Conservation (phyloP, 176 grass and related monocot genomes). For the Carex myosuroides region DNA sequence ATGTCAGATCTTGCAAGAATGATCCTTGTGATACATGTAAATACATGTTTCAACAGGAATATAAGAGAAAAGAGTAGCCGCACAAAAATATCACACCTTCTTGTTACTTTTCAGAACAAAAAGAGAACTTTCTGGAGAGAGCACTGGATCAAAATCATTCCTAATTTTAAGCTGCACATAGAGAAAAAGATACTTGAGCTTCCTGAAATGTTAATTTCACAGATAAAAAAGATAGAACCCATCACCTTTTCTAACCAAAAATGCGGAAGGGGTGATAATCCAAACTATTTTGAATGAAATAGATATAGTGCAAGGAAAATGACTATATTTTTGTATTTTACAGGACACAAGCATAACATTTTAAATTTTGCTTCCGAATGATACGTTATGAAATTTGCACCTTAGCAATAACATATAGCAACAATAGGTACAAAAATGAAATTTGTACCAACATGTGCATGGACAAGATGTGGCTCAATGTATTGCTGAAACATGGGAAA, state of each 20-base stretch:
- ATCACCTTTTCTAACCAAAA: neutral
- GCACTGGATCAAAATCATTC: conserved; percentile 98
- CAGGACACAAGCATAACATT: neutral
- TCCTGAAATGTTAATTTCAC: neutral
- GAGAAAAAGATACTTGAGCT: conserved; percentile 25
- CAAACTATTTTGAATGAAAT: neutral
- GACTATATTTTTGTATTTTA: neutral
- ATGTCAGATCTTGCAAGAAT: neutral
- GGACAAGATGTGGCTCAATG: conserved; percentile 99
- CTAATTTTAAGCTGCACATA: conserved; percentile 85
- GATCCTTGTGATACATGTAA: neutral
- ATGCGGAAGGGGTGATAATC: neutral
- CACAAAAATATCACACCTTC: conserved; percentile 35
- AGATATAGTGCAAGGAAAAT: neutral
- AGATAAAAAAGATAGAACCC: neutral
- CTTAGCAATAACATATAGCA: neutral
- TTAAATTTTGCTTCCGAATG: neutral
- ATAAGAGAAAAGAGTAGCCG: neutral
- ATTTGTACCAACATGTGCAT: conserved; percentile 99
- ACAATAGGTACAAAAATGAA: neutral
- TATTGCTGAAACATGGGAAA: conserved; percentile 95
- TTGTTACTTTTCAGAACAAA: conserved; percentile 98
- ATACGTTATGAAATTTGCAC: neutral
- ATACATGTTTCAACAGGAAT: neutral
- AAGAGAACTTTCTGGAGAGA: conserved; percentile 95